phyloP scores from a whole-genome alignment of 1,284 basidiomycete species.

The Ganoderma lucidum region DNA sequence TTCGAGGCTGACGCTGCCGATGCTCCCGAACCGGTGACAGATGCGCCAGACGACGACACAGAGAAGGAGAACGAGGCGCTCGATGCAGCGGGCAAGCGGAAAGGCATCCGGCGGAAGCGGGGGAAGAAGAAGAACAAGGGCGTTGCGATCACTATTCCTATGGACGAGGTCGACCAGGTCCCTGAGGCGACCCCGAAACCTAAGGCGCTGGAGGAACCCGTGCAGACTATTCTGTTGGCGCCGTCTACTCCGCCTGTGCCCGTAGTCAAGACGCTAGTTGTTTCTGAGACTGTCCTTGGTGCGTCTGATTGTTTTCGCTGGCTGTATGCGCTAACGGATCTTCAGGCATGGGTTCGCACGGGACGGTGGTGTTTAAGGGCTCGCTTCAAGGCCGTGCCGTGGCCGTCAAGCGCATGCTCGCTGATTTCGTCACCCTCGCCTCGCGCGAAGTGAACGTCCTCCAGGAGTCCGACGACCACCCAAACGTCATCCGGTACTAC shows the following conservation, averaged over 20 bases:
- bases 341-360: conserved; percentile 93
- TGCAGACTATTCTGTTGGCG: conserved; percentile 39
- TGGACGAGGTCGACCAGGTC: conserved; percentile 37
- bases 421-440: conserved; percentile 95
- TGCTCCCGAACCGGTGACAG: conserved; percentile 40
- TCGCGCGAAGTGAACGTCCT: conserved; percentile 94
- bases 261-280: conserved; percentile 55
- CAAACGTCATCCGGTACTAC: conserved; percentile 98
- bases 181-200: conserved; percentile 46
- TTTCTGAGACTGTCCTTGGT: conserved; percentile 87
- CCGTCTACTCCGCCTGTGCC: conserved; percentile 39
- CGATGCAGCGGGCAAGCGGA: conserved; percentile 55
- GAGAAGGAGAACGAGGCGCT: conserved; percentile 64
- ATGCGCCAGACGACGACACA: conserved; percentile 59
- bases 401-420: conserved; percentile 94
- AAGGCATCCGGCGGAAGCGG: conserved; percentile 44
- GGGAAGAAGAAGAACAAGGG: conserved; percentile 57
- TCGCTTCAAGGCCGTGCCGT: conserved; percentile 96
- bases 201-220: conserved; percentile 19
- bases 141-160: conserved; percentile 28
- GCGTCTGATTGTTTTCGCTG: conserved; percentile 34
- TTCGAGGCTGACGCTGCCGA: conserved; percentile 29
- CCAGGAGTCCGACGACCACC: conserved; percentile 97
- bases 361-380: conserved; percentile 94
- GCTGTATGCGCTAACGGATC: background rate